Evolutionary conservation across 1,284 basidiomycete genomes (phyloP).

Genomic region (Malassezia slooffiae): DNA sequence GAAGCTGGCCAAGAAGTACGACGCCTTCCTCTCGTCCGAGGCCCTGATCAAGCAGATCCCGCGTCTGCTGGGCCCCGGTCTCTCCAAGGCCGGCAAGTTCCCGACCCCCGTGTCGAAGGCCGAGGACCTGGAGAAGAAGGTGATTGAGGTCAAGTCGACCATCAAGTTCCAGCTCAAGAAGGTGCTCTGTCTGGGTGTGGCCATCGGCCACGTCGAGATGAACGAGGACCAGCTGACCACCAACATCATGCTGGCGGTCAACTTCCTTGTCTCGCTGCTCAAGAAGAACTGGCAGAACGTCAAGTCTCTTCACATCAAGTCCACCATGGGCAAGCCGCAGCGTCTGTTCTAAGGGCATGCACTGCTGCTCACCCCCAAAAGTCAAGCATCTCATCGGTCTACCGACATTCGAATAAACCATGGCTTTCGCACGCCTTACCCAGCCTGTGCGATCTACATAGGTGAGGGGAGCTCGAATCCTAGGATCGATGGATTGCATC

Average conservation of each 20-base stretch:
- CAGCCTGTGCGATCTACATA: slow-evolving; percentile 11
- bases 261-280: slow-evolving; percentile 97
- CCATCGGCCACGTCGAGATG: slow-evolving; percentile 96
- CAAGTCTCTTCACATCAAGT: slow-evolving; percentile 96
- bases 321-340: slow-evolving; percentile 96
- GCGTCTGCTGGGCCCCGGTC: slow-evolving; percentile 97
- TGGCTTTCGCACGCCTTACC: slow-evolving; percentile 19
- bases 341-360: slow-evolving; percentile 65
- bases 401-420: slow-evolving; percentile 11
- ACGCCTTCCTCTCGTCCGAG: slow-evolving; percentile 96
- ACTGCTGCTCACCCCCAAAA: too few species aligned
- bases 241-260: slow-evolving; percentile 97
- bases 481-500: too few species aligned
- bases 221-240: slow-evolving; percentile 89
- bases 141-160: slow-evolving; percentile 89
- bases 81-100: slow-evolving; percentile 99
- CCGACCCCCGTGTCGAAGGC: slow-evolving; percentile 79
- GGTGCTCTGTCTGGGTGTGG: slow-evolving; percentile 97
- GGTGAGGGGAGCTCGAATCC: slow-evolving; percentile 20
- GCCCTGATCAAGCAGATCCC: slow-evolving; percentile 99
- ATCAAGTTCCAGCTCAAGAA: slow-evolving; percentile 71
- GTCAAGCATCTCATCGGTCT: too few species aligned
- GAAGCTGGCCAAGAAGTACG: slow-evolving; percentile 98
- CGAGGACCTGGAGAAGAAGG: slow-evolving; percentile 84
- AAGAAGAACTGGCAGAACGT: slow-evolving; percentile 99